Evolutionary conservation across 257 asterid genomes (phyloP).

Genomic region (Solanum boliviense): DNA sequence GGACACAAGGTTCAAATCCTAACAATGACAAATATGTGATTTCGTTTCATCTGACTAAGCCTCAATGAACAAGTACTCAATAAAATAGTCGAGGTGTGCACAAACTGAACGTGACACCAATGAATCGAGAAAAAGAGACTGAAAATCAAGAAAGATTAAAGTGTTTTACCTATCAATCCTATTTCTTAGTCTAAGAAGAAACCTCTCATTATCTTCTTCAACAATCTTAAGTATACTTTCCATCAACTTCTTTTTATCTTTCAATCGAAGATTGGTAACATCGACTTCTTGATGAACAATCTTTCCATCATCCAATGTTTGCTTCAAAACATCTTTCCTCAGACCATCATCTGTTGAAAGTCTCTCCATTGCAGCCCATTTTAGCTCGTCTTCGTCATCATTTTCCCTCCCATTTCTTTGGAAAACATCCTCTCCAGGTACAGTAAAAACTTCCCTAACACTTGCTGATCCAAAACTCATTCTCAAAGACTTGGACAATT

Average conservation of each 20-base stretch:
- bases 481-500: neutral
- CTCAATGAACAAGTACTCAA: neutral
- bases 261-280: constrained; percentile 42
- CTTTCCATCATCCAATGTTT: constrained; percentile 64
- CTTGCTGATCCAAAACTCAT: neutral
- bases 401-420: constrained; percentile 50
- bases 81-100: neutral
- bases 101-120: neutral
- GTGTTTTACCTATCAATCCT: constrained; percentile 60
- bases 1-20: neutral
- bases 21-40: neutral
- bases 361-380: constrained; percentile 93
- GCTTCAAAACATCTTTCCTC: constrained; percentile 64
- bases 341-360: constrained; percentile 77
- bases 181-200: constrained; percentile 56
- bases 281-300: constrained; percentile 54
- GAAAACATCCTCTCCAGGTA: constrained; percentile 54
- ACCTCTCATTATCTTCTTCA: constrained; percentile 88
- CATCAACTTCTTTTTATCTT: constrained; percentile 51
- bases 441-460: constrained; percentile 19
- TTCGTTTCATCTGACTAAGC: neutral
- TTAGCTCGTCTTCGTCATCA: constrained; percentile 75
- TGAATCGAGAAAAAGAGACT: neutral
- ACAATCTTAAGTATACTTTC: constrained; percentile 62
- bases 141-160: neutral